phyloP scores from a whole-genome alignment of 1,284 basidiomycete genomes.

The Microbotryomycetes sp. region DNA sequence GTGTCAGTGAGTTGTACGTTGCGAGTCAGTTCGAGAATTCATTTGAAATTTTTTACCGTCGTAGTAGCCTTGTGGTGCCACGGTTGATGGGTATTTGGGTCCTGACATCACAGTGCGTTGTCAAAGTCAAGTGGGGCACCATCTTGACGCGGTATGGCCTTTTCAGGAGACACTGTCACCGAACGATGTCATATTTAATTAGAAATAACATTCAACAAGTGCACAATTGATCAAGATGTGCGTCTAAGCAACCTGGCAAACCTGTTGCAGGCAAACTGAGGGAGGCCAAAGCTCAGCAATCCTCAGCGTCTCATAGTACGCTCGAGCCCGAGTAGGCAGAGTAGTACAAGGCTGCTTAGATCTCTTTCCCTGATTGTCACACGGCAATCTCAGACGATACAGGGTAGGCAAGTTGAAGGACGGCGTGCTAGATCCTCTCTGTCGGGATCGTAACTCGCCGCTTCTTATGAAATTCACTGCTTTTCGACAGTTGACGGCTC shows the following conservation, averaged over 20 bases:
- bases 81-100: constrained; percentile 12
- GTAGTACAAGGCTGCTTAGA: no score
- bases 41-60: background rate
- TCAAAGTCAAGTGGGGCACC: background rate
- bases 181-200: background rate
- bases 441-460: no score
- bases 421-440: no score
- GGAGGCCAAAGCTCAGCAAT: no score
- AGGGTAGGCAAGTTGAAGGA: no score
- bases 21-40: background rate
- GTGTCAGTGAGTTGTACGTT: background rate
- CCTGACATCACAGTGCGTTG: background rate
- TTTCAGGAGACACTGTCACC: background rate
- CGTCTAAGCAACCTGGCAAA: background rate
- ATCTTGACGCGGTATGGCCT: background rate
- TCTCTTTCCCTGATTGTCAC: no score
- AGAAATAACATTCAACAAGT: background rate
- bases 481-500: no score
- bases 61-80: constrained; percentile 14
- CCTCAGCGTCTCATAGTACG: no score
- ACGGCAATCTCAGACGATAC: no score
- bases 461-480: no score
- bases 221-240: background rate
- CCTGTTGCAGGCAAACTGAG: background rate
- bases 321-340: no score